These are phyloP conservation scores for Starmerella bombi DNA, from an alignment of 805 yeast species.

Conservation along the genomic window DNA sequence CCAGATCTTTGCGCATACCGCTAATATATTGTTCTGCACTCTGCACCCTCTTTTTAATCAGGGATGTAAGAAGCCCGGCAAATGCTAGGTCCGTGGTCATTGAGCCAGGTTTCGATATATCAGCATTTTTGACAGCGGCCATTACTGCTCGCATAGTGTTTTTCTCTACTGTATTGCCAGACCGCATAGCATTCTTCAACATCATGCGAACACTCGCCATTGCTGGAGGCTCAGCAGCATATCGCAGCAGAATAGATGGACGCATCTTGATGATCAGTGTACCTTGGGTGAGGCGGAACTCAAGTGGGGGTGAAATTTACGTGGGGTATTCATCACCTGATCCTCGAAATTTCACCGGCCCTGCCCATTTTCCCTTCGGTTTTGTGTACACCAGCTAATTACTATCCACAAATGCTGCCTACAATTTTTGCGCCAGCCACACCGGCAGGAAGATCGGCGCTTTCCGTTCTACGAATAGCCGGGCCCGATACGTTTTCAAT, in stretches of 20 bases:
- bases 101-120: constrained; percentile 25
- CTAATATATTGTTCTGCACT: constrained; percentile 37
- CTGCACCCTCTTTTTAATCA: constrained; percentile 32
- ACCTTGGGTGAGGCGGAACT: background rate
- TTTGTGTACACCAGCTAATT: background rate
- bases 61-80: constrained; percentile 34
- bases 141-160: constrained; percentile 26
- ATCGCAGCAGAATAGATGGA: constrained; percentile 3
- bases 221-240: constrained; percentile 26
- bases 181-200: constrained; percentile 37
- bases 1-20: constrained; percentile 40
- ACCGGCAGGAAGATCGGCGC: constrained; percentile 65
- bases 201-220: constrained; percentile 31
- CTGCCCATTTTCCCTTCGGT: background rate
- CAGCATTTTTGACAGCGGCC: constrained; percentile 27
- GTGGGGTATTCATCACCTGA: no score
- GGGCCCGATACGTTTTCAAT: constrained; percentile 39
- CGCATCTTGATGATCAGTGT: constrained; percentile 4
- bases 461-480: constrained; percentile 71
- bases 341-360: no score
- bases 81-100: constrained; percentile 23
- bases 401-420: constrained; percentile 28
- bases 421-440: constrained; percentile 91
- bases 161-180: constrained; percentile 31
- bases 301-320: no score